A percentile compares a stretch with the other conserved stretches of the same genome.
Evolutionary conservation across 768 basidiomycete genomes (phyloP).

Genomic region (Mycena belliarum): DNA sequence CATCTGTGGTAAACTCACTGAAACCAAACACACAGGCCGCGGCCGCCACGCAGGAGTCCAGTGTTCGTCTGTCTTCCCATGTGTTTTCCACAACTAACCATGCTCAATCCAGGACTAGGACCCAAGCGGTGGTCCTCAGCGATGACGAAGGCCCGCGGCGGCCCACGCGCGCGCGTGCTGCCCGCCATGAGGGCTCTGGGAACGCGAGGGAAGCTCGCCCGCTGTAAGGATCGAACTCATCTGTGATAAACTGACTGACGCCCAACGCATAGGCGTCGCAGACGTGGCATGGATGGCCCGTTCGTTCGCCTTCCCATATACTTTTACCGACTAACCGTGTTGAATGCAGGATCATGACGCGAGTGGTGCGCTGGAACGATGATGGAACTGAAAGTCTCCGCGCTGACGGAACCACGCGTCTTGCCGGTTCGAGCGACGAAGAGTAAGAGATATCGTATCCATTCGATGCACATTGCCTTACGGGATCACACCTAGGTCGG

Average conservation of each 20-base stretch:
- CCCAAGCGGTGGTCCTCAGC: conserved; percentile 7
- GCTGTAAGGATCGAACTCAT: too few species aligned
- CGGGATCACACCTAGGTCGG: background rate
- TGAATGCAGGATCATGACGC: too few species aligned
- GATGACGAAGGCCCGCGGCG: background rate
- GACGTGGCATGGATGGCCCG: too few species aligned
- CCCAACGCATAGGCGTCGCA: too few species aligned
- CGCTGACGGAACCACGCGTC: too few species aligned
- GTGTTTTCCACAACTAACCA: background rate
- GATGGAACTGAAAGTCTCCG: too few species aligned
- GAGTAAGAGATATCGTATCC: background rate
- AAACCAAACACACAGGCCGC: background rate
- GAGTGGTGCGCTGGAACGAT: too few species aligned
- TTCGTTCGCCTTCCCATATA: too few species aligned
- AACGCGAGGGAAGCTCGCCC: too few species aligned
- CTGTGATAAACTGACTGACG: too few species aligned
- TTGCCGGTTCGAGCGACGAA: too few species aligned
- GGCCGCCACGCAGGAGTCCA: background rate
- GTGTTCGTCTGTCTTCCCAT: background rate
- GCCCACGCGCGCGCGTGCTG: background rate
- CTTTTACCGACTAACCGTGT: too few species aligned
- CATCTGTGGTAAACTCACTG: background rate
- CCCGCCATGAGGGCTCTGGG: background rate
- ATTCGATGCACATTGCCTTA: background rate
- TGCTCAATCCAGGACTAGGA: background rate